Conservation (phyloP, 768 basidiomycete species). For the Leccinum arenicola region DNA sequence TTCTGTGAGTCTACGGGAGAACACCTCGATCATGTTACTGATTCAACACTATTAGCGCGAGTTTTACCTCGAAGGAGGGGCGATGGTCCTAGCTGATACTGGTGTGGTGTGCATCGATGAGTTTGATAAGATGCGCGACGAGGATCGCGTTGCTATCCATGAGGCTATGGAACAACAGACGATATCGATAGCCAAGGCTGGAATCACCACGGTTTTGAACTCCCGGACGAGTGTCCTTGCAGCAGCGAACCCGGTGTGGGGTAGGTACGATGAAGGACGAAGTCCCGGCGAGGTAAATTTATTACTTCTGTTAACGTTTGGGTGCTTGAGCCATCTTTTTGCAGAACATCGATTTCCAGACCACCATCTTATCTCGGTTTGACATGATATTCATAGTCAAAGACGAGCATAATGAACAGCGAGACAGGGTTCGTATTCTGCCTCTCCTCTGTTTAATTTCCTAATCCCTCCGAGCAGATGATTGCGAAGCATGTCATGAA, state of each 20-base stretch:
- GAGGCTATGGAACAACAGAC: conserved; percentile 99
- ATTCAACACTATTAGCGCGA: conserved; percentile 61
- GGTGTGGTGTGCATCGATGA: conserved; percentile 99
- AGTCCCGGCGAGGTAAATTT: conserved; percentile 83
- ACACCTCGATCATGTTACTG: conserved; percentile 1
- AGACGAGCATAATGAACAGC: conserved; percentile 93
- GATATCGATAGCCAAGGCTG: conserved; percentile 98
- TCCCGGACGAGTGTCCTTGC: conserved; percentile 94
- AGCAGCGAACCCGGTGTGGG: conserved; percentile 97
- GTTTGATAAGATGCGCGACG: conserved; percentile 99
- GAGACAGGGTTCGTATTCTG: conserved; percentile 67
- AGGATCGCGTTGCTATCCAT: conserved; percentile 98
- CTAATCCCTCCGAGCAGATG: conserved; percentile 47
- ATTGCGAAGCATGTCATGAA: conserved; percentile 99
- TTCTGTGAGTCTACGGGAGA: conserved; percentile 54
- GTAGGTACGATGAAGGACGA: conserved; percentile 94
- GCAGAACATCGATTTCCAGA: conserved; percentile 94
- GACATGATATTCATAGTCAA: conserved; percentile 99
- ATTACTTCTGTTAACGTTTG: neutral
- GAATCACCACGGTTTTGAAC: conserved; percentile 96
- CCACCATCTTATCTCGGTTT: conserved; percentile 96
- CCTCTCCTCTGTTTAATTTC: neutral
- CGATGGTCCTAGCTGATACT: conserved; percentile 98
- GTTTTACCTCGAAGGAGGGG: conserved; percentile 98
- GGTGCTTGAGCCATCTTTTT: neutral